Evolutionary conservation across 257 asterid genomes (phyloP).

Genomic region (Galeopsis tetrahit): DNA sequence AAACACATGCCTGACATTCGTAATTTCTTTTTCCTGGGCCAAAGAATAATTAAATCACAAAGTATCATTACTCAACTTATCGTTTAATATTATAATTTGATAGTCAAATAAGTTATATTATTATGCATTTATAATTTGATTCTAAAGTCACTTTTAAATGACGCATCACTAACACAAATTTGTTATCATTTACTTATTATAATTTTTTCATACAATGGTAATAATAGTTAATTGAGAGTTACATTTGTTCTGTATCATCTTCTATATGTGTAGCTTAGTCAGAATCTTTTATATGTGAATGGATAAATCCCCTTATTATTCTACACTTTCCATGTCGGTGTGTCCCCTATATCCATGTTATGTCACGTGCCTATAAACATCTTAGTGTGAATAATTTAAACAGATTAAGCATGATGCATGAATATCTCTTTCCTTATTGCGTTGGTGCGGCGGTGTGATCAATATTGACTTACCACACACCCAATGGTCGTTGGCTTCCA

Average conservation of each 20-base stretch:
- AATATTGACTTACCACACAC: conserved; percentile 68
- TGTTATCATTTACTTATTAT: background rate
- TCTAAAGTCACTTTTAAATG: background rate
- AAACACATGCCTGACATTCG: background rate
- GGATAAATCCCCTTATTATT: background rate
- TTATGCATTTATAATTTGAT: background rate
- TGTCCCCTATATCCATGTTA: conserved; percentile 1
- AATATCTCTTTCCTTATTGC: background rate
- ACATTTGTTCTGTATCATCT: background rate
- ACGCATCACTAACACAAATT: conserved; percentile 4
- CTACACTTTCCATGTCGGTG: background rate
- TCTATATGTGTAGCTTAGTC: conserved; percentile 13
- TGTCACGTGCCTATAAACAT: background rate
- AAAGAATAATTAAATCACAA: background rate
- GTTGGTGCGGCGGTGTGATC: background rate
- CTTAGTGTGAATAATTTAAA: background rate
- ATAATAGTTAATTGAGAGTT: conserved; percentile 7
- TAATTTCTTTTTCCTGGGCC: background rate
- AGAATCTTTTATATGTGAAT: background rate
- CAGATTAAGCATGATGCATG: conserved; percentile 17
- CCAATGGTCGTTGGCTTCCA: conserved; percentile 50
- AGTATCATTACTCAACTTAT: conserved; percentile 7
- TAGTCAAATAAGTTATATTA: background rate
- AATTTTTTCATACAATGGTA: background rate
- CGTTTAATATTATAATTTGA: background rate